Base-by-base conservation (phyloP, 345 rosid species). In the Balakata baccata region DNA sequence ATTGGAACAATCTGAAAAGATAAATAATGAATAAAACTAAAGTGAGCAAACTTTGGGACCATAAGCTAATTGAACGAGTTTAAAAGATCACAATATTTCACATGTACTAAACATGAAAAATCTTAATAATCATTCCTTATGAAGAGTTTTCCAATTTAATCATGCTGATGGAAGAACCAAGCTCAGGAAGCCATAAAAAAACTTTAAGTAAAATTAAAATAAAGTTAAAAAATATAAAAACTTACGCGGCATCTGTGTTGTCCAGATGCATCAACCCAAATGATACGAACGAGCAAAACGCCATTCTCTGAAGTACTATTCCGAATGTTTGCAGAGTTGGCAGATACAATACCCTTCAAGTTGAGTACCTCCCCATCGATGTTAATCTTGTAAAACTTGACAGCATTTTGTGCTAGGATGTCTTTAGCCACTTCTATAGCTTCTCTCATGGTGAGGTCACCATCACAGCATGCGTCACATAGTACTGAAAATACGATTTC, bases 251-350 rank as follows among this genome's bases (percentile, higher is more conserved):
- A 92, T 91, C 99, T 82, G 72, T 89, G 91, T 76, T 92, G 99
- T 78, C 99, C 99, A 72, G 98, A 92, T 56, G 94, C 65, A 87
- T 95, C 99, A 66, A 84, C 89, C 99, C 98, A 95, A 50, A 95
- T 77, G 60, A 92, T 25, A 50, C 99, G 98, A 76, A 91, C 86
- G 77, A 92, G 78, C 5, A 87, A 86, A 72, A 77, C 78, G 74
- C 60, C 74, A 69, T 69, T 79, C 64, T 78, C 83, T 39, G 66
- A 62, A 22, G 67, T 76, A 74, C 63, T 80, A 52, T 66, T 57
- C 77, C 78, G 80, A 57, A 69, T 63, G 72, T 74, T 76, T 74
- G 66, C 45, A 65, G 66, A 66, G 59, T 52, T 76, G 46, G 70
- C 62, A 68, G 81, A 77, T 10, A 69, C 29, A 53, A 64, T 74